Base-by-base conservation (phyloP, 441 rosid species). In the Cnidoscolus chayamansa region DNA sequence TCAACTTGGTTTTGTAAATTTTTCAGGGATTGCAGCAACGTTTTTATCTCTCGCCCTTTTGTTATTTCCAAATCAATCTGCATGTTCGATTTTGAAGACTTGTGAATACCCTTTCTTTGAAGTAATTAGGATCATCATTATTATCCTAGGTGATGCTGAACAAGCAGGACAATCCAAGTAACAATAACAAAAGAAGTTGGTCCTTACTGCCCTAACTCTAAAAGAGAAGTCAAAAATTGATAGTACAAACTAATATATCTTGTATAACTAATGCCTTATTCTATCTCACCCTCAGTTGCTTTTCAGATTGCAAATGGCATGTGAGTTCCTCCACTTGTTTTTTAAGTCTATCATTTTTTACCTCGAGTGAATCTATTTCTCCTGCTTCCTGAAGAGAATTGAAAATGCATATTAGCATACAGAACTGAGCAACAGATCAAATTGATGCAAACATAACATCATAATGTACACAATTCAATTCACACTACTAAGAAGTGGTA, bases 41-140 rank as follows among this genome's bases (percentile, higher is more conserved):
- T 71, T 17, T 72, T 72, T 31, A 78, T 71, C 67, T 82, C 83
- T 67, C 68, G 71, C 65, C 71, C 74, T 62, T 75, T 75, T 48
- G 72, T 71, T 67, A 83, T 79, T 67, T 77, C 83, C 64, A 71
- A 32, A 31, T 71, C 77, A 40, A 49, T 25, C 85, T 81, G 75
- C 40, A 72, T 53, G 56, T 56, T 68, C 59, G 49, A 68, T 67
- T 74, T 66, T 64, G 16, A 68, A 71, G 37, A 65, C 31, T 12
- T n/a, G 3, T 70, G 7, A 59, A 56, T 51, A 64, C 57, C 56
- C 32, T 2, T 67, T 1, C 40, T 67, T 60, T 19, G 51, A 70
- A 63, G 63, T 64, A 67, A 17, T 12, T 30, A 65, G 10, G 35
- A 55, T 40, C 32, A 17, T 12, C 10, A 7, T 35, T 57, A 61